Conservation (phyloP, 179 eudicot species). For the Drosera spatulata region DNA sequence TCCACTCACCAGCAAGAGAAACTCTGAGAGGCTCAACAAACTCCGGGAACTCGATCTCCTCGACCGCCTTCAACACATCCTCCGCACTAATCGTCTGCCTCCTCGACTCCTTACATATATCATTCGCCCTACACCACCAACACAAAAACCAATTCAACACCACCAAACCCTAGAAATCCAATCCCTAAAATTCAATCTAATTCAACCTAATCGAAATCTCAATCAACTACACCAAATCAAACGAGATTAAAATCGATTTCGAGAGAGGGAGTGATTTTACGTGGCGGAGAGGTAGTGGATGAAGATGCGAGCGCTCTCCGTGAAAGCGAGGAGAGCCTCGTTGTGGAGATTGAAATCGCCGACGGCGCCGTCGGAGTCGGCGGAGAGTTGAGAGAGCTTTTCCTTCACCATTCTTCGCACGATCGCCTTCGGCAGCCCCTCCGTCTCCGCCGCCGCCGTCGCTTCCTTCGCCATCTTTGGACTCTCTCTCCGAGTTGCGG, state of each 20-base stretch:
- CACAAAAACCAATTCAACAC: no score
- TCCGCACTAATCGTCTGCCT: slow-evolving; percentile 83
- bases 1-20: slow-evolving; percentile 53
- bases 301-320: slow-evolving; percentile 73
- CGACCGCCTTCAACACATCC: slow-evolving; percentile 78
- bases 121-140: slow-evolving; percentile 60
- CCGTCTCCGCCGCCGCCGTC: slow-evolving; percentile 25
- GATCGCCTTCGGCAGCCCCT: slow-evolving; percentile 73
- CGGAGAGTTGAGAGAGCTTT: slow-evolving; percentile 56
- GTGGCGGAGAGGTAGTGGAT: slow-evolving; percentile 93
- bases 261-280: slow-evolving; percentile 24
- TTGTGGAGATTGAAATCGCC: slow-evolving; percentile 51
- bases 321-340: slow-evolving; percentile 58
- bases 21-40: slow-evolving; percentile 65
- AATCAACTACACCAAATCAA: no score
- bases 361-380: slow-evolving; percentile 28
- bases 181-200: no score
- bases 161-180: no score
- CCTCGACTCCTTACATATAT: slow-evolving; percentile 68
- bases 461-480: slow-evolving; percentile 7
- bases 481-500: no score
- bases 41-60: slow-evolving; percentile 79
- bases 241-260: no score
- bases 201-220: no score
- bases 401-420: slow-evolving; percentile 80